Percentiles rank a stretch among this genome's conserved stretches.
Evolutionary conservation across 2,329 filamentous ascomycete genomes (phyloP).

Genomic region (Akanthomyces muscarius): DNA sequence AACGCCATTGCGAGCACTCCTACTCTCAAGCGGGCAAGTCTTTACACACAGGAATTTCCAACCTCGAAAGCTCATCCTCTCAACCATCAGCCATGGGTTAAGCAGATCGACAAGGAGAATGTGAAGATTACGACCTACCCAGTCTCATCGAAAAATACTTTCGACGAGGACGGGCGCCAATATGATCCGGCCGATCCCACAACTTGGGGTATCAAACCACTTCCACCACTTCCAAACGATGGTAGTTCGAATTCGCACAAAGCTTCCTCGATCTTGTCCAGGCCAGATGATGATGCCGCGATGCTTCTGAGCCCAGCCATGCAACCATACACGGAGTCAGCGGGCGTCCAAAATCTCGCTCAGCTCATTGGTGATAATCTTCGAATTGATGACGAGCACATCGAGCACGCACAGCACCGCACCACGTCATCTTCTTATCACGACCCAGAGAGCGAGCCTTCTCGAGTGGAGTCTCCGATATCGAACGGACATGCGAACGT

Average conservation of each 20-base stretch:
- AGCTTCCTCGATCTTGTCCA: not conserved
- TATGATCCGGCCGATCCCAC: constrained; percentile 16
- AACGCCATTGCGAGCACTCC: constrained; percentile 10
- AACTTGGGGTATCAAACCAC: constrained; percentile 19
- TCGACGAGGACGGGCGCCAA: not conserved
- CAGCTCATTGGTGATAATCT: constrained; percentile 21
- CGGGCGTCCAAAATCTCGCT: constrained; percentile 20
- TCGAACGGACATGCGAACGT: constrained; percentile 22
- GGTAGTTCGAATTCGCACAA: not conserved
- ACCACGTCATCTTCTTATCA: constrained; percentile 18
- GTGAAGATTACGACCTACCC: constrained; percentile 2
- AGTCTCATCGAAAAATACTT: not conserved
- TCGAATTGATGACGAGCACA: not conserved
- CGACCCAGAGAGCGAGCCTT: constrained; percentile 13
- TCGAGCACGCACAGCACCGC: constrained; percentile 1
- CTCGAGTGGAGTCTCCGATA: constrained; percentile 28
- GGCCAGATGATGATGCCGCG: constrained; percentile 16
- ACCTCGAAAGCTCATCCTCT: not conserved
- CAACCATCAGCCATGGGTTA: not conserved
- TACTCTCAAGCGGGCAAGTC: constrained; percentile 8
- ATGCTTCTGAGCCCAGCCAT: constrained; percentile 14
- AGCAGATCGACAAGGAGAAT: constrained; percentile 14
- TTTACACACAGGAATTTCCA: not conserved
- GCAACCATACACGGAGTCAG: constrained; percentile 1
- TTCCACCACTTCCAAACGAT: constrained; percentile 18